phyloP scores from a whole-genome alignment of 768 basidiomycete species.

The Leucocoprinus sp. region DNA sequence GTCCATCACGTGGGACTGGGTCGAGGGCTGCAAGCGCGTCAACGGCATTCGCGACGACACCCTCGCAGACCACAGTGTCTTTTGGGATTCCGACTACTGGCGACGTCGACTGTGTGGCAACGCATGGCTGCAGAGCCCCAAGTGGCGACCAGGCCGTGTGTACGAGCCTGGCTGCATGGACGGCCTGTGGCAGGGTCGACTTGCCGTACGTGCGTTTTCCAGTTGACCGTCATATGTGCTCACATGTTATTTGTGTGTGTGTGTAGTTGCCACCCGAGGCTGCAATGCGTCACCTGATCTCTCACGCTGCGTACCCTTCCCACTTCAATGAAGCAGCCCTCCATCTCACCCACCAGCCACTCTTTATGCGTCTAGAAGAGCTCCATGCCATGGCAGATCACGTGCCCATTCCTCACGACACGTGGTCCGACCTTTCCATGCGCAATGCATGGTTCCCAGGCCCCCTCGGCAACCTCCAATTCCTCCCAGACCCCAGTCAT shows the following conservation, averaged over 20 bases:
- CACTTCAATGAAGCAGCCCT: constrained; percentile 5
- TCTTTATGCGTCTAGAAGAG: constrained; percentile 13
- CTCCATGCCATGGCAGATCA: constrained; percentile 1
- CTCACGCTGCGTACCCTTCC: constrained; percentile 7
- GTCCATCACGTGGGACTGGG: constrained; percentile 16
- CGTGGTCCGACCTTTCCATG: constrained; percentile 20
- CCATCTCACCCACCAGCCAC: constrained; percentile 14
- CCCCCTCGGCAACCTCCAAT: constrained; percentile 14
- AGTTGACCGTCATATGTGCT: constrained; percentile 1
- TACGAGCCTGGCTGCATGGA: constrained; percentile 45
- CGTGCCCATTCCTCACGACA: too few species aligned
- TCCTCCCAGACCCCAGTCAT: neutral
- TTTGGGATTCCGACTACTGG: constrained; percentile 54
- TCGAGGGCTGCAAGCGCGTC: neutral
- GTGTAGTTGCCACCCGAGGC: neutral
- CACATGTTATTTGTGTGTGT: neutral
- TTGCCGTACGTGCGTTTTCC: constrained; percentile 39
- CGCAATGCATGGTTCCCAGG: constrained; percentile 35
- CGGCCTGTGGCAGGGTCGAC: constrained; percentile 57
- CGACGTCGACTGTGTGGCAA: constrained; percentile 40
- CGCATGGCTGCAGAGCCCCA: constrained; percentile 16
- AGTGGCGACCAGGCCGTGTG: constrained; percentile 22
- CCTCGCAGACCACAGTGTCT: constrained; percentile 25
- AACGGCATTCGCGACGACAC: constrained; percentile 13
- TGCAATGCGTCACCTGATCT: constrained; percentile 4